Conservation (phyloP, 192 early-diverging fungal species). For the Thamnidium elegans region DNA sequence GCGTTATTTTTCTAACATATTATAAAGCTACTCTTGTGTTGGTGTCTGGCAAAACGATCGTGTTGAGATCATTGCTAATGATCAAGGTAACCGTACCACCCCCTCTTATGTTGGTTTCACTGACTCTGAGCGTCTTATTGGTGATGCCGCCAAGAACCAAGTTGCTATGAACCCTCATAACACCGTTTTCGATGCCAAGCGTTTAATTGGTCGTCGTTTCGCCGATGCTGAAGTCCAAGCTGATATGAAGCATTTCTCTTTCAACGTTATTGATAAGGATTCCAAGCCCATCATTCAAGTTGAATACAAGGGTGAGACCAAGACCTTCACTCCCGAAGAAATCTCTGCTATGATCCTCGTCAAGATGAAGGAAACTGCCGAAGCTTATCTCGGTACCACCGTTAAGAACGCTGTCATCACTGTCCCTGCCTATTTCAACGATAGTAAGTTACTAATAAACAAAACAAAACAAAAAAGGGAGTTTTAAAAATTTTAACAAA, state of each 20-base stretch:
- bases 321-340: slow-evolving; percentile 97
- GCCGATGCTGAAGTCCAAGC: slow-evolving; percentile 90
- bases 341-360: slow-evolving; percentile 95
- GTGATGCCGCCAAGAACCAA: slow-evolving; percentile 99
- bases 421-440: slow-evolving; percentile 91
- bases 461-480: too few relatives aligned
- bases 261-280: slow-evolving; percentile 85
- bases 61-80: slow-evolving; percentile 98
- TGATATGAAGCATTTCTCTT: slow-evolving; percentile 99
- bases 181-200: slow-evolving; percentile 95
- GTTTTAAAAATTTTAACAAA: background rate
- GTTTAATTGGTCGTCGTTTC: slow-evolving; percentile 95
- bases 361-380: slow-evolving; percentile 71
- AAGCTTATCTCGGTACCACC: slow-evolving; percentile 76
- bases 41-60: slow-evolving; percentile 67
- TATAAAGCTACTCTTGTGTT: slow-evolving; percentile 76
- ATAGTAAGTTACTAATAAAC: slow-evolving; percentile 48
- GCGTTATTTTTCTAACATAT: slow-evolving; percentile 71
- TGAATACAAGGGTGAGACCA: slow-evolving; percentile 96
- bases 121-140: slow-evolving; percentile 96
- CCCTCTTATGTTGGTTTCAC: slow-evolving; percentile 98
- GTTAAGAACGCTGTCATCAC: slow-evolving; percentile 95
- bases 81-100: slow-evolving; percentile 99
- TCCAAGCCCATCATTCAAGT: slow-evolving; percentile 91
- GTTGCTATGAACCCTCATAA: slow-evolving; percentile 83